Base-by-base conservation (phyloP, 257 asterid genomes). In the Solanum neorickii region DNA sequence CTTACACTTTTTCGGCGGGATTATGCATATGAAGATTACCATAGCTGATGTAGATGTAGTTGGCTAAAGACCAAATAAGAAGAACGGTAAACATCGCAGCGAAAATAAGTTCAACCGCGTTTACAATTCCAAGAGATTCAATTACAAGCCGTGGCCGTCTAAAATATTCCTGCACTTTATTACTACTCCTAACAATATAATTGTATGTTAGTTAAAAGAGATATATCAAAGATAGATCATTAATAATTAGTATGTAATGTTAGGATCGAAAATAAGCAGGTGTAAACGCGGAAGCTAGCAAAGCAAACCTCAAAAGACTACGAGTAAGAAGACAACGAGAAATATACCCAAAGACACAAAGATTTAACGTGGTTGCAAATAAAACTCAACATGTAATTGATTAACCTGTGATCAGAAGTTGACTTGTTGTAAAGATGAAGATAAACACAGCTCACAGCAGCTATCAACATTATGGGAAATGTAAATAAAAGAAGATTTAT, bases 361-460 rank as follows among this genome's bases (percentile, higher is more conserved):
- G 31, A 29, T 29, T 29, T 29, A 29, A 29, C 31, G 31, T 29
- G 31, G 31, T 29, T 29, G 31, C 29, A 29, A 29, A 29, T 29
- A 29, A 29, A 29, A 29, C 29, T 29, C 29, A 29, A 29, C 29
- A 29, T 29, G 29, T 44, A 77, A 68, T 2, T 23, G 14, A 21
- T 33, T 75, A 11, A 75, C 85, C 62, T 75, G 69, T 86, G 47
- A 41, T 77, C 18, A 52, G 44, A 59, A 66, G 33, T 87, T 62
- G 83, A 37, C 31, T 49, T 44, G 86, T 89, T 91, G 8, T 89
- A 91, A 8, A 94, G 82, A 87, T 95, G 99, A 35, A 97, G 93
- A 85, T 94, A 94, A 59, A 95, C 87, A 68, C 98, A 94, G 27
- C 96, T 94, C 91, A 94, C 77, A 37, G 49, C 92, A 11, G 99